Evolutionary conservation across 2,329 filamentous ascomycete species (phyloP), one percentile per base, ranked within the genome.

Genomic region (Sordariomycetes sp.): DNA sequence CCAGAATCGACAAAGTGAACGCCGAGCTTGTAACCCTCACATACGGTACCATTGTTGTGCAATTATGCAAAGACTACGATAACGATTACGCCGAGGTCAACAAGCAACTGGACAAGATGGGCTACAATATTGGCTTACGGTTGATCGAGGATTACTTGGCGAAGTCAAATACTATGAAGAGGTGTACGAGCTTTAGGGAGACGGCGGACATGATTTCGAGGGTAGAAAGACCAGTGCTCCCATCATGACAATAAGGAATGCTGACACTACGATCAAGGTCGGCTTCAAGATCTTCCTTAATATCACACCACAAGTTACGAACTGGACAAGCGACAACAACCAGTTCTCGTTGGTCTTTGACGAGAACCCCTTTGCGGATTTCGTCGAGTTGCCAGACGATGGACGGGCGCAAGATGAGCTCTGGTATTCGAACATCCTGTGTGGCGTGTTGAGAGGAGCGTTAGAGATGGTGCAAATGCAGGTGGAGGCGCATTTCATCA

Each of bases 391-490:
- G 28, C 92, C 92, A 1, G 92, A 98, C 54, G 92, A 98, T 59
- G 92, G 88, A 33, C 75, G 87, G 43, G 86, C 92, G 4, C 92
- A 98, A 59, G 88, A 95, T 51, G 90, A 96, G 63, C 67, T 98
- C 25, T 98, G 92, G 92, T 98, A 93, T 59, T 95, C 87, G 5
- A 98, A 96, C 59, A 93, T 98, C 37, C 72, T 96, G 28, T 95
- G 92, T 48, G 92, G 92, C 28, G 85, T 98, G 28, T 65, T 98
- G 40, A 72, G 92, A 46, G 92, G 92, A 11, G 82, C 90, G 2
- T 60, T 98, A 39, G 92, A 98, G 59, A 98, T 98, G 92, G 90
- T 96, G 51, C 90, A 96, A 72, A 94, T 96, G 86, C 92, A 96
- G 59, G 87, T 96, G 4, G 90, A 98, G 55, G 86, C 86, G 30